Percentiles rank a stretch among this genome's conserved stretches.
Evolutionary conservation across 2,329 filamentous ascomycete genomes (phyloP).

Genomic region (Calonectria leucothoes): DNA sequence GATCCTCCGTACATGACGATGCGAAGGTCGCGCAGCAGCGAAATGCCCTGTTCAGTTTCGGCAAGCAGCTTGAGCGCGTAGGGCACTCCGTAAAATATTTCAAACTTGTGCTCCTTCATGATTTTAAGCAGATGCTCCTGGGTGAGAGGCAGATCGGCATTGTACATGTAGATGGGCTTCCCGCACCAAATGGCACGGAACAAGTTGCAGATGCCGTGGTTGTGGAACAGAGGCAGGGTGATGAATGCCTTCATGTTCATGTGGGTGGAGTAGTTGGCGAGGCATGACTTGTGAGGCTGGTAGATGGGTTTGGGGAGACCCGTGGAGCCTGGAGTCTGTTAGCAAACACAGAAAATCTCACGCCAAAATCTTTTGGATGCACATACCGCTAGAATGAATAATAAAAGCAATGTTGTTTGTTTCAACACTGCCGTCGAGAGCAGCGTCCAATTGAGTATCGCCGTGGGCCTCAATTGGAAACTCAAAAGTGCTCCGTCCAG

Average conservation of each 20-base stretch:
- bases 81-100: conserved; percentile 70
- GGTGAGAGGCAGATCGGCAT: conserved; percentile 66
- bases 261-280: conserved; percentile 58
- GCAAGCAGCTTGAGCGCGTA: conserved; percentile 72
- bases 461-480: conserved; percentile 44
- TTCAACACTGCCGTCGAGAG: conserved; percentile 26
- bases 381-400: conserved; percentile 47
- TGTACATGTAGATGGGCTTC: conserved; percentile 65
- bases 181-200: conserved; percentile 62
- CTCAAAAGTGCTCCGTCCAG: conserved; percentile 41
- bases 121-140: conserved; percentile 57
- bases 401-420: conserved; percentile 45
- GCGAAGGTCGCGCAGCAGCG: conserved; percentile 56
- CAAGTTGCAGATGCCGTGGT: conserved; percentile 66
- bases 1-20: conserved; percentile 68
- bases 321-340: conserved; percentile 61
- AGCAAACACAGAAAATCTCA: conserved; percentile 39
- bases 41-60: conserved; percentile 66
- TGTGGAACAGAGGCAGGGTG: conserved; percentile 69
- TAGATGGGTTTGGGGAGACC: conserved; percentile 73
- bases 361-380: conserved; percentile 18
- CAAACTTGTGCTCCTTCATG: conserved; percentile 53
- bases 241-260: conserved; percentile 61
- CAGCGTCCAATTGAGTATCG: conserved; percentile 43
- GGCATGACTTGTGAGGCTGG: conserved; percentile 62